Evolutionary conservation across 257 asterid genomes (phyloP), one percentile per base, ranked within the genome.

Genomic region (Penstemon eatonii): DNA sequence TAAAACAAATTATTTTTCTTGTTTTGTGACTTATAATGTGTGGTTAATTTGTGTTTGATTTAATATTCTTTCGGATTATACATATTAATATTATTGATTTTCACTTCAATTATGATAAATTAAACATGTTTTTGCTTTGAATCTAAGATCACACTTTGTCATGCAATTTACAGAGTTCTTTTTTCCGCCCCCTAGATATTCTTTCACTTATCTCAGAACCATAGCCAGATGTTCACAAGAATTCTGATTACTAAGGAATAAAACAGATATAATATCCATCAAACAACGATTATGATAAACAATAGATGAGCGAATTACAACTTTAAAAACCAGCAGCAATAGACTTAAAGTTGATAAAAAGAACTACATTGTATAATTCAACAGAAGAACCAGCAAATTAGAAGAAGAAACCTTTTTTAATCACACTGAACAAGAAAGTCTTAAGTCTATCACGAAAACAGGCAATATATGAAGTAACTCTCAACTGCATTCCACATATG

Each of bases 361-460:
- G 33, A 25, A 1, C 65, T 66, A 50, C 13, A 40, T 73, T 19
- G 62, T 53, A 60, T 43, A 63, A 60, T 60, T 70, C 33, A 65
- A 66, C 52, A 11, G 8, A 65, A 56, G 49, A 55, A 49, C 39
- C 64, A 60, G 63, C 25, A 56, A 55, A 46, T 15, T 15, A 46
- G 45, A 54, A 7, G 52, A 69, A 69, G 33, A 25, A 25, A 25
- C 2, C 33, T 25, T 25, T 25, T 25, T 49, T 12, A 56, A 6
- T 39, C 65, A 71, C 60, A 49, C 56, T 37, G 42, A 51, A 63
- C 43, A 13, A 43, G 43, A 69, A 60, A 56, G 39, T 42, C 60
- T 64, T 25, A 66, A 4, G 67, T 57, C 80, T 59, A 60, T 68
- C 60, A 60, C 61, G 67, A 73, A 76, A 73, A 42, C 67, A 79